Base-by-base conservation (phyloP, 108 stramenopile genomes). In the Discostella pseudostelligera region DNA sequence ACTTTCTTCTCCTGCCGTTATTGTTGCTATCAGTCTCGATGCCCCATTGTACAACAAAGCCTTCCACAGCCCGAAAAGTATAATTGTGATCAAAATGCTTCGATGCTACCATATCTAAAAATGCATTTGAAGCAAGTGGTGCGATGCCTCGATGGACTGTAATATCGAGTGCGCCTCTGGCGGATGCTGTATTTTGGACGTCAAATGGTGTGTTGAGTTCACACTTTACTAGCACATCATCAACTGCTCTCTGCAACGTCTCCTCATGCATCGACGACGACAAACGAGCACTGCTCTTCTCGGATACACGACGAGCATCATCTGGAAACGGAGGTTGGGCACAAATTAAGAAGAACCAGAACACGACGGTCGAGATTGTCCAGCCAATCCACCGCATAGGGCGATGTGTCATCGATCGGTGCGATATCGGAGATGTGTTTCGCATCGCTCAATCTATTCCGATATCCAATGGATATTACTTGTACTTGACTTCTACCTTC, bases 41-140 rank as follows among this genome's bases (percentile, higher is more conserved):
- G 1, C 76, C 76, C 63, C 63, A 68, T 36, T 77, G 76, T 14
- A 71, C 76, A 43, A 77, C 60, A 17, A 77, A 77, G 0, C 70
- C 64, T 40, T 65, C 50, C 25, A 77, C 70, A 7, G 56, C 70
- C n/a, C 76, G 63, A 58, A 71, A 71, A 9, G 71, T 14, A 37
- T 72, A 77, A 25, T 51, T 66, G 32, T 70, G 70, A 59, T 68
- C 59, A 58, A 71, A 77, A 29, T 77, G 70, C 12, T 59, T 14
- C 3, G 70, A 59, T 10, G 36, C 7, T 6, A 77, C 69, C 63
- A 77, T 59, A 10, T 22, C 25, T 20, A 77, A 45, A 72, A 77
- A 77, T 24, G 76, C 63, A 48, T 58, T 17, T 29, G 76, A 70
- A 20, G 76, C 69, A 10, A 65, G 40, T 17, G 76, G 76, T 5